Percentiles rank a stretch among this genome's conserved stretches.
Conservation (phyloP, 768 basidiomycete species). For the Rhizopogon roseolus region DNA sequence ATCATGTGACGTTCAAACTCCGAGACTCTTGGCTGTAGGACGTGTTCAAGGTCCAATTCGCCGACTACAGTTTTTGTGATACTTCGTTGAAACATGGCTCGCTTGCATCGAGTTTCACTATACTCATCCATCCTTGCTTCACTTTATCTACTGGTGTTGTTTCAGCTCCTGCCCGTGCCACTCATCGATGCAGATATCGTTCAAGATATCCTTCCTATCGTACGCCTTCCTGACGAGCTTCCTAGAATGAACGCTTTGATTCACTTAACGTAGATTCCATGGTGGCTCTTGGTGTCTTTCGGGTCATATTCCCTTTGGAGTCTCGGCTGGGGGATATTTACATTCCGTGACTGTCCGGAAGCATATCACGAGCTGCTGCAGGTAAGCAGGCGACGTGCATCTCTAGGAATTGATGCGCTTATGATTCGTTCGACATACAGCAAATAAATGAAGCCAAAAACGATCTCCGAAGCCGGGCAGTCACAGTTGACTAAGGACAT, state of each 20-base stretch:
- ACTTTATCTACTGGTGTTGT: constrained; percentile 54
- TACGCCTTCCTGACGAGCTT: constrained; percentile 28
- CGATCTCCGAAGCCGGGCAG: constrained; percentile 54
- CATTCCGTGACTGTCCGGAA: constrained; percentile 75
- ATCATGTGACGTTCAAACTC: too few species aligned
- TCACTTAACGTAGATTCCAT: constrained; percentile 53
- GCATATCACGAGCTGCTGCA: constrained; percentile 66
- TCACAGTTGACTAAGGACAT: constrained; percentile 48
- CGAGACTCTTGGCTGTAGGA: too few species aligned
- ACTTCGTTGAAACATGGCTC: constrained; percentile 42
- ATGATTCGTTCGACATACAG: constrained; percentile 24
- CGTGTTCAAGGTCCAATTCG: too few species aligned
- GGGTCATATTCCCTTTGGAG: constrained; percentile 78
- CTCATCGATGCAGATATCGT: constrained; percentile 42
- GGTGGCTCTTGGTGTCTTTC: constrained; percentile 78
- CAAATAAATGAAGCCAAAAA: constrained; percentile 58
- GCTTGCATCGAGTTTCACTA: constrained; percentile 50
- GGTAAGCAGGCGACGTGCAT: constrained; percentile 34
- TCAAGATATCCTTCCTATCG: constrained; percentile 53
- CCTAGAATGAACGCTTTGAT: background rate
- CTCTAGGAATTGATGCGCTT: background rate
- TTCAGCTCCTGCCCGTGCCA: constrained; percentile 51
- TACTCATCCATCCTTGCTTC: constrained; percentile 37
- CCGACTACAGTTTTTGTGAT: background rate
- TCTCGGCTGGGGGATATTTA: constrained; percentile 69